Evolutionary conservation across 2,329 filamentous ascomycete species (phyloP), one percentile per base, ranked within the genome.

Genomic region (Phyllosticta paracitricarpa): DNA sequence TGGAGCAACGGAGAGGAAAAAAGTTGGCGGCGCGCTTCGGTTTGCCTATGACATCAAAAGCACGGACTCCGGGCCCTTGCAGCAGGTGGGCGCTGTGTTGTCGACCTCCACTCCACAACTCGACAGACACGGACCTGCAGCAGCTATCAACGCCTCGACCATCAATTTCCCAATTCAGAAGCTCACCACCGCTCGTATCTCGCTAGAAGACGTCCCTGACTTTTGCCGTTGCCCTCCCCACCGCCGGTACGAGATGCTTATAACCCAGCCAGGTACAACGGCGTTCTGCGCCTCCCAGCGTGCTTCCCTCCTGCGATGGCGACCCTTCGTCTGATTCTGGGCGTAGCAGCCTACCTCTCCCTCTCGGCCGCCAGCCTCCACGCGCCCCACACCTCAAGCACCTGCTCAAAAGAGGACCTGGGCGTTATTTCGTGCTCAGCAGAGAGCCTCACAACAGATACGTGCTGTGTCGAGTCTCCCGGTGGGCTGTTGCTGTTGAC

Each of bases 221-320:
- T 40, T 33, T 40, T 54, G 14, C 51, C 58, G 19, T 24, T 22
- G 25, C 17, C 24, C 26, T 8, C 24, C n/a, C 22, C 57, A 53
- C 51, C 22, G 30, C 58, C 58, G 52, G 19, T 24, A 8, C 26
- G 53, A 30, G 33, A 60, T 60, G 58, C 53, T 60, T 60, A 56
- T 60, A 60, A 60, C n/a, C 52, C 58, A 60, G 58, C 58, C 58
- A 60, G 58, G 58, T 60, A 60, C 35, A 60, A 60, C 30, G 58
- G 52, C 52, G 33, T 54, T 30, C 51, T 54, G n/a, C 35, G 53
- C 58, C 28, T 54, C 26, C 48, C 52, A 60, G 51, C 30, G 53
- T 52, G 52, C 58, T 5, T 28, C 51, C 30, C 24, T 14, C 54
- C 53, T 33, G 52, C 53, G 52, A 60, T 56, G 33, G n/a, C 48